Evolutionary conservation across 2,329 filamentous ascomycete genomes (phyloP).

Genomic region (Claviceps sp.): DNA sequence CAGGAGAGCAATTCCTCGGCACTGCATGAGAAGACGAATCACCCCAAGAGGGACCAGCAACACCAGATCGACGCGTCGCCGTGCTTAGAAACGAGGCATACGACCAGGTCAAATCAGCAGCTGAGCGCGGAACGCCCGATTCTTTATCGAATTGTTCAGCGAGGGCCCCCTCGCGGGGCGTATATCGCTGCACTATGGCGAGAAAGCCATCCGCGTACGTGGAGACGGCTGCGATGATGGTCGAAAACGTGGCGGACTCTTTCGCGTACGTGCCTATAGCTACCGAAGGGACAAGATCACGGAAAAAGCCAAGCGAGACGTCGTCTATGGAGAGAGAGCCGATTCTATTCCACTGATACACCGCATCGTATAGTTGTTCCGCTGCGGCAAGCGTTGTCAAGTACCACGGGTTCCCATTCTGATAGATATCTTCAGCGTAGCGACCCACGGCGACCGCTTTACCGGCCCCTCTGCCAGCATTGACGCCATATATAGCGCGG

Average conservation of each 20-base stretch:
- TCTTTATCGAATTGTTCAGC: conserved; percentile 49
- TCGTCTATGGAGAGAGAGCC: conserved; percentile 52
- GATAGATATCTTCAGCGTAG: conserved; percentile 62
- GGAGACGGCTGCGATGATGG: conserved; percentile 43
- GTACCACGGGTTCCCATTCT: conserved; percentile 73
- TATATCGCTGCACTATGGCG: conserved; percentile 47
- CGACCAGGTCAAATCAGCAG: conserved; percentile 57
- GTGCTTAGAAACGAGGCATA: conserved; percentile 54
- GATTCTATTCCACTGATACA: conserved; percentile 54
- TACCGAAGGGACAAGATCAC: conserved; percentile 44
- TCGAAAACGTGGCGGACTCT: conserved; percentile 31
- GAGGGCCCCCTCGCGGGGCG: conserved; percentile 45
- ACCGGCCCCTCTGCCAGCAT: conserved; percentile 47
- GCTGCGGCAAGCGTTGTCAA: conserved; percentile 63
- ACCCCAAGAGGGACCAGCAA: conserved; percentile 42
- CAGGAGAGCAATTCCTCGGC: conserved; percentile 7
- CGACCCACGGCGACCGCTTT: conserved; percentile 49
- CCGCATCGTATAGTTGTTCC: conserved; percentile 65
- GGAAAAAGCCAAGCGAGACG: conserved; percentile 59
- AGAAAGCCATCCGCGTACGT: conserved; percentile 48
- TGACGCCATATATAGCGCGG: conserved; percentile 56
- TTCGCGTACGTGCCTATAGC: conserved; percentile 48
- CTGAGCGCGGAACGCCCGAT: conserved; percentile 41
- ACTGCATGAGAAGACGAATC: conserved; percentile 10
- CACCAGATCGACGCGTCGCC: conserved; percentile 36